Base-by-base conservation (phyloP, 805 yeast species). In the Tetrapisispora phaffii region DNA sequence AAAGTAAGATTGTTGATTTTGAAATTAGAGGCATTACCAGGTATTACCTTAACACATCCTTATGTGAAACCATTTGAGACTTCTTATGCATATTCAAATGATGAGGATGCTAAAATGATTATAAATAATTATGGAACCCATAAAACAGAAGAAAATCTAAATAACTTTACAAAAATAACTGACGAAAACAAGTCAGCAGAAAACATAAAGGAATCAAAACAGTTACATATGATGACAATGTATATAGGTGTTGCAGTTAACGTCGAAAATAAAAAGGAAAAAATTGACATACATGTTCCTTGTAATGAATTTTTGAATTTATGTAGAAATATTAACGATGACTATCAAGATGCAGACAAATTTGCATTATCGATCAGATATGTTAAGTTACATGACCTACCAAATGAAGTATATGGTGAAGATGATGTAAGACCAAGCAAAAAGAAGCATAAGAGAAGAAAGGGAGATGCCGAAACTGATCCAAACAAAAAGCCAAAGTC, bases 31-130 rank as follows among this genome's bases (percentile, higher is more conserved):
- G 71, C 77, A 5, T 67, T 80, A 19, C 80, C 77, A 4, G 93
- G 94, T 0, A 77, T 93, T 21, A 78, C 73, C 43, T 52, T 87
- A 26, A 97, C 96, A 0, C 97, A 89, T 64, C 97, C 98, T 1
- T 93, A 77, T 60, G 83, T 84, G 17, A 85, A 87, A 56, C 79
- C 82, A 13, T 82, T 85, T 59, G 81, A 76, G 41, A 70, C 74
- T 39, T 67, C 76, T 2, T 81, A 69, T 42, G 56, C 66, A 19
- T 76, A 74, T 54, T 54, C 63, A 12, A 69, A 66, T 10, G 77
- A 75, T 12, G 80, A 76, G n/a, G 78, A 77, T 50, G 77, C 76
- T 1, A 68, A 72, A 45, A 69, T 70, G 26, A 73, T 83, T 26
- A 74, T 84, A 20, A 72, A 73, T 40, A 75, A 79, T 9, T 84